Evolutionary conservation across 2,329 filamentous ascomycete species (phyloP).

Genomic region (Alternaria metachromatica): DNA sequence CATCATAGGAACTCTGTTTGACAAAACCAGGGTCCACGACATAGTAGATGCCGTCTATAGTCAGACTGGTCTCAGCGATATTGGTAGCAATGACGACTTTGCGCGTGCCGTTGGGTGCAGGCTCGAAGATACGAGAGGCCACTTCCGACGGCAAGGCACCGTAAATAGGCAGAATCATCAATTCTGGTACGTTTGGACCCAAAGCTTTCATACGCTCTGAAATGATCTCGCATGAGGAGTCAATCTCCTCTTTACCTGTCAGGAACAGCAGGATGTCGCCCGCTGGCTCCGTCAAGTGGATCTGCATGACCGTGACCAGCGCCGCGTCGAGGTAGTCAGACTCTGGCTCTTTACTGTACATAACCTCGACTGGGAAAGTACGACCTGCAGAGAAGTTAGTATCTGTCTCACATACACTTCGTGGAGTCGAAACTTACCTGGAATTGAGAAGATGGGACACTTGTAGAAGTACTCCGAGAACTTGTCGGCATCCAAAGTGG

Average conservation of each 20-base stretch:
- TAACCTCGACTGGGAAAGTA: conserved; percentile 93
- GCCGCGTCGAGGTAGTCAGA: conserved; percentile 94
- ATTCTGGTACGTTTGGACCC: conserved; percentile 86
- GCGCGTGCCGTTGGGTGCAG: conserved; percentile 80
- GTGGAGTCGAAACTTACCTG: conserved; percentile 53
- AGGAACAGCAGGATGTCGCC: conserved; percentile 97
- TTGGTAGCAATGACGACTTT: conserved; percentile 99
- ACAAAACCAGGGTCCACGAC: conserved; percentile 97
- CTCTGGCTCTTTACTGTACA: conserved; percentile 94
- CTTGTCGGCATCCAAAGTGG: conserved; percentile 95
- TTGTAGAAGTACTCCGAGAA: conserved; percentile 96
- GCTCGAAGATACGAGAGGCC: conserved; percentile 93
- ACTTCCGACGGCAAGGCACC: conserved; percentile 91
- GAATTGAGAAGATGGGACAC: conserved; percentile 95
- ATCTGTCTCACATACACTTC: background rate
- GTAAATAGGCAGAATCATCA: conserved; percentile 95
- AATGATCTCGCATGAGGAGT: conserved; percentile 90
- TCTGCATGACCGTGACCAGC: conserved; percentile 97
- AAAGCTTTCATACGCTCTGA: conserved; percentile 96
- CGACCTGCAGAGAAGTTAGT: conserved; percentile 56
- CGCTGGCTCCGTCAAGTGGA: conserved; percentile 88
- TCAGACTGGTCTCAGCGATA: conserved; percentile 97
- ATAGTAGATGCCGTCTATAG: conserved; percentile 97
- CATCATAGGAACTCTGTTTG: conserved; percentile 96
- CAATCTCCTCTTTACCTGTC: conserved; percentile 97